Evolutionary conservation across 225 moss, liverwort and hornwort genomes (phyloP).

Genomic region (Pseudisothecium myosuroides): DNA sequence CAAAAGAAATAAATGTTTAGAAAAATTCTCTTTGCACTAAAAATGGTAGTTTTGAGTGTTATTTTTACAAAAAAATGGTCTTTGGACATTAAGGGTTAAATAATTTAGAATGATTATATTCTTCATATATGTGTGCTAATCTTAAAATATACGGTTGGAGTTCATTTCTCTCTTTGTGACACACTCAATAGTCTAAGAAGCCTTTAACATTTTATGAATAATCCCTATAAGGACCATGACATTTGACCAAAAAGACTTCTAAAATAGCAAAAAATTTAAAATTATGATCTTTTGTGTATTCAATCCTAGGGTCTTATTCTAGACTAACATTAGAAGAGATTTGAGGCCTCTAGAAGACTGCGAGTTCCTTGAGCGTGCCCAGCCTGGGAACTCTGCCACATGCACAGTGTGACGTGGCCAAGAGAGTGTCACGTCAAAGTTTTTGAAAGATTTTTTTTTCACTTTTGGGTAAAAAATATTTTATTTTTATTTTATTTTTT

Average conservation of each 20-base stretch:
- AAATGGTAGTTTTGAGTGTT: fast-evolving
- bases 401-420: too few species aligned
- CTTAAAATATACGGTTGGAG: not conserved
- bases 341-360: too few species aligned
- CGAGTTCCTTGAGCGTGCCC: too few species aligned
- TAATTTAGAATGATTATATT: not conserved
- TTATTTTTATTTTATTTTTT: too few species aligned
- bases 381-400: too few species aligned
- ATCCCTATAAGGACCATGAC: fast-evolving
- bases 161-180: not conserved
- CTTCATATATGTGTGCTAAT: not conserved
- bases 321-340: too few species aligned
- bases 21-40: not conserved
- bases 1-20: not conserved
- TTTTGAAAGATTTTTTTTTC: too few species aligned
- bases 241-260: not conserved
- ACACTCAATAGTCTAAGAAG: fast-evolving
- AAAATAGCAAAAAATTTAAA: not conserved
- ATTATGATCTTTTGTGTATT: fast-evolving
- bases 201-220: too few species aligned
- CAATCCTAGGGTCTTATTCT: fast-evolving
- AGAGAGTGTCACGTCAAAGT: too few species aligned
- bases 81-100: fast-evolving
- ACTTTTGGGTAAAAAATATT: too few species aligned
- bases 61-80: fast-evolving